These are phyloP conservation scores for Ophiocordyceps sinensis DNA, from an alignment of 2,329 filamentous ascomycete genomes.

Conservation along the genomic window DNA sequence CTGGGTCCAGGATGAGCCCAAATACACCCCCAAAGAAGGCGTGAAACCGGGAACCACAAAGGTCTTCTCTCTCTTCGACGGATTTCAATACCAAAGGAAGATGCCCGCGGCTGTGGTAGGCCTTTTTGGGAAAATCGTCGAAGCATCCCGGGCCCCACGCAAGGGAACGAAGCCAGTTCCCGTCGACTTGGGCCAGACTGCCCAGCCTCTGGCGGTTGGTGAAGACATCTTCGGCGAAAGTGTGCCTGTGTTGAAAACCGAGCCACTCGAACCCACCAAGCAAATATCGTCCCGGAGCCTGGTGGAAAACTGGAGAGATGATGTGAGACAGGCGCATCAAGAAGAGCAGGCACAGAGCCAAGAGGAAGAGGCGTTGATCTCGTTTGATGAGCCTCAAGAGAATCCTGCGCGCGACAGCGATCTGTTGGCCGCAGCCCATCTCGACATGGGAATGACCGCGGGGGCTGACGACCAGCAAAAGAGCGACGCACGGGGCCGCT, in stretches of 20 bases:
- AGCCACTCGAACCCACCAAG: too few species aligned
- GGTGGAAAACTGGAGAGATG: constrained; percentile 1
- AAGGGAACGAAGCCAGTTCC: too few species aligned
- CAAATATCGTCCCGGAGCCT: not conserved
- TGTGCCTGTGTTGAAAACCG: too few species aligned
- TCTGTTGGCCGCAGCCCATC: not conserved
- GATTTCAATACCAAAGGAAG: constrained; percentile 8
- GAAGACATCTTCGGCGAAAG: too few species aligned
- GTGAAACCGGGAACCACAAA: not conserved
- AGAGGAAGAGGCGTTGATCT: not conserved
- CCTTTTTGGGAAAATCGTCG: not conserved
- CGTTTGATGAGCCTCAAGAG: not conserved
- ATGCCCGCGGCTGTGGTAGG: not conserved
- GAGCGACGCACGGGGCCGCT: not conserved
- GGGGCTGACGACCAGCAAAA: too few species aligned
- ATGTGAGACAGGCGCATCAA: not conserved
- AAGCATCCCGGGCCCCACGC: not conserved
- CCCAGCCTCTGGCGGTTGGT: too few species aligned
- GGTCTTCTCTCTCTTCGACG: constrained; percentile 6
- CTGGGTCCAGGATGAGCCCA: constrained; percentile 3
- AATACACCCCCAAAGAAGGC: constrained; percentile 2
- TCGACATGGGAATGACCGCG: not conserved
- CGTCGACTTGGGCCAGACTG: too few species aligned
- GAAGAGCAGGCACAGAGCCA: too few species aligned
- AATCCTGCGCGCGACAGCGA: not conserved